Evolutionary conservation across 352 stramenopile genomes (phyloP).

Genomic region (Pythium pyrilobum): DNA sequence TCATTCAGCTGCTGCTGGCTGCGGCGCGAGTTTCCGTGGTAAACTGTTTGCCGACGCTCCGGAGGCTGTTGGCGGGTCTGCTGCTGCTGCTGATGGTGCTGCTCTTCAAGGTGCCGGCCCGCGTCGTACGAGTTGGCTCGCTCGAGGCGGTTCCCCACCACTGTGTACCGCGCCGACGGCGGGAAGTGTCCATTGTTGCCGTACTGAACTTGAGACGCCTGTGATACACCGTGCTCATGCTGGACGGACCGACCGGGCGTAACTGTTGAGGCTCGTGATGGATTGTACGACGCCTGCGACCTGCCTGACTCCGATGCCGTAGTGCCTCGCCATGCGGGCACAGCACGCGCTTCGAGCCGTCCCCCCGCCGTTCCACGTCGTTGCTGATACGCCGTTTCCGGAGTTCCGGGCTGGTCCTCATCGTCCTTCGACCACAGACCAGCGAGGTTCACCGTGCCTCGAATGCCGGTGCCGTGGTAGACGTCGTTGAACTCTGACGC

Average conservation of each 20-base stretch:
- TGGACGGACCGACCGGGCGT: not conserved
- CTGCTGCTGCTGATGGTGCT: slow-evolving; percentile 13
- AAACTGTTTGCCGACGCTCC: slow-evolving; percentile 1
- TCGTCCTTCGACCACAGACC: slow-evolving; percentile 15
- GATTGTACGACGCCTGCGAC: not conserved
- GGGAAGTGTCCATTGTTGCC: slow-evolving; percentile 7
- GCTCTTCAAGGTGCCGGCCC: slow-evolving; percentile 12
- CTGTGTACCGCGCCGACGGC: slow-evolving; percentile 16
- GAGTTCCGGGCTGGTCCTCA: not conserved
- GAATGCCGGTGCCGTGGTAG: slow-evolving; percentile 11
- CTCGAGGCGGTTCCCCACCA: slow-evolving; percentile 16
- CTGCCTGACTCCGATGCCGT: not conserved
- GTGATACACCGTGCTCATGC: not conserved
- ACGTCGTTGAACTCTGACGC: slow-evolving; percentile 13
- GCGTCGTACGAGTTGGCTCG: slow-evolving; percentile 18
- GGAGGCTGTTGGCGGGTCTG: not conserved
- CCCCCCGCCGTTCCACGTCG: not conserved
- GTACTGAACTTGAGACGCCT: not conserved
- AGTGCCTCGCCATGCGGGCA: not conserved
- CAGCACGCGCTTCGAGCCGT: not conserved
- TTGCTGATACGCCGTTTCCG: not conserved
- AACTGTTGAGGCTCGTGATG: slow-evolving; percentile 5
- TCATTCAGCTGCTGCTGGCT: slow-evolving; percentile 21
- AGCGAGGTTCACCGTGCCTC: slow-evolving; percentile 14
- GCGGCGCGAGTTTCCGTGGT: slow-evolving; percentile 9